Conservation (phyloP, 2,329 filamentous ascomycete species). For the Shiraia bambusicola region DNA sequence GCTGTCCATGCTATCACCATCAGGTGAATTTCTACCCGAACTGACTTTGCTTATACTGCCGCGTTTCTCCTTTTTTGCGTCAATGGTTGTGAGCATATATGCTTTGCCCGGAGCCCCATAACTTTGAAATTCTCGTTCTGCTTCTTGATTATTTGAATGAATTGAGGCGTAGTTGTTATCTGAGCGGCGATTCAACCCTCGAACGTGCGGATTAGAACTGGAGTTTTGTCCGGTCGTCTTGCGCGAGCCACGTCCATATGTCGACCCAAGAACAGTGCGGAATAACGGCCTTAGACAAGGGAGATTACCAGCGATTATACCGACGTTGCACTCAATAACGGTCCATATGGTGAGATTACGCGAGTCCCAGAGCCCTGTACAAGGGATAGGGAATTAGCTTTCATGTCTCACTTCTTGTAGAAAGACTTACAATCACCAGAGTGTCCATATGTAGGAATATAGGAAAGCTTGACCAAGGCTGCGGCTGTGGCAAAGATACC, state of each 20-base stretch:
- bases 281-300: constrained; percentile 49
- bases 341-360: constrained; percentile 53
- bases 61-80: not conserved
- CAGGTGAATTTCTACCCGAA: constrained; percentile 8
- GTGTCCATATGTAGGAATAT: constrained; percentile 41
- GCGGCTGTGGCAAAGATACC: constrained; percentile 51
- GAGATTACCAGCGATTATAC: constrained; percentile 49
- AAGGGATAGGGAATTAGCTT: no score
- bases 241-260: constrained; percentile 27
- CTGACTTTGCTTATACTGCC: not conserved
- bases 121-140: constrained; percentile 1
- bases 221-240: constrained; percentile 13
- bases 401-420: no score
- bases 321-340: constrained; percentile 48
- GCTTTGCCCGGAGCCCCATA: constrained; percentile 4
- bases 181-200: constrained; percentile 16
- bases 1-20: constrained; percentile 5
- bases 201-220: constrained; percentile 17
- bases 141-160: constrained; percentile 1
- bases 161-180: constrained; percentile 12
- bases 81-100: constrained; percentile 16
- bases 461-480: constrained; percentile 45
- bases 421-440: constrained; percentile 31
- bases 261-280: constrained; percentile 37
- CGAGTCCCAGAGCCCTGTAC: constrained; percentile 40